A percentile compares a stretch with the other conserved stretches of the same genome.
phyloP scores from a whole-genome alignment of 2,329 filamentous ascomycete genomes.

The Aspergillus texensis region DNA sequence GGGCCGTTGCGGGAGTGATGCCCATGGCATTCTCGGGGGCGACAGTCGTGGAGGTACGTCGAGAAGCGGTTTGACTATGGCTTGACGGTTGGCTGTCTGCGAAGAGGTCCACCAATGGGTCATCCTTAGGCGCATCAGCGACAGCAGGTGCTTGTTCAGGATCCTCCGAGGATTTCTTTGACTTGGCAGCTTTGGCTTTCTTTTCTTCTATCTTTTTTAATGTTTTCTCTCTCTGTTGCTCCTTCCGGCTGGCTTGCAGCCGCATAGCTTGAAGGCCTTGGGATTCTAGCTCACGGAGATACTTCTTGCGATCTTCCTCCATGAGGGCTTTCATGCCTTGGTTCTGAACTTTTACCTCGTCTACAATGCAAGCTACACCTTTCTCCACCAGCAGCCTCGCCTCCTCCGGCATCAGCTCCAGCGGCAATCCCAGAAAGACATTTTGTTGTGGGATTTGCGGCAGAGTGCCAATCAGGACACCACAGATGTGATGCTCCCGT shows the following conservation, averaged over 20 bases:
- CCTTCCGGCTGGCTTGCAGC: constrained; percentile 50
- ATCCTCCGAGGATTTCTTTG: constrained; percentile 24
- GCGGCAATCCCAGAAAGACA: constrained; percentile 83
- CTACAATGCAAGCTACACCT: constrained; percentile 75
- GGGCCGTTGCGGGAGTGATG: constrained; percentile 56
- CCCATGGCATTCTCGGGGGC: constrained; percentile 28
- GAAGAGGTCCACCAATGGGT: constrained; percentile 29
- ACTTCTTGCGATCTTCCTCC: constrained; percentile 61
- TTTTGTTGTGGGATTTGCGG: constrained; percentile 95
- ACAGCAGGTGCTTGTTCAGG: constrained; percentile 11
- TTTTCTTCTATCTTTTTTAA: constrained; percentile 53
- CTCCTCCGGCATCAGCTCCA: constrained; percentile 91
- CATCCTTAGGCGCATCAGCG: constrained; percentile 13
- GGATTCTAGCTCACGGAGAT: constrained; percentile 60
- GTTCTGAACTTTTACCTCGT: constrained; percentile 74
- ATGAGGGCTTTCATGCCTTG: constrained; percentile 62
- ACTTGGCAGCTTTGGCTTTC: constrained; percentile 31
- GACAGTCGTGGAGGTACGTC: constrained; percentile 17
- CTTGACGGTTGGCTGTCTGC: constrained; percentile 15
- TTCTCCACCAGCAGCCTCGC: constrained; percentile 77
- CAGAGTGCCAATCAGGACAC: constrained; percentile 81
- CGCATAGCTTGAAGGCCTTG: constrained; percentile 56
- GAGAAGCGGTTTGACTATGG: constrained; percentile 16
- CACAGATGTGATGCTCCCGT: constrained; percentile 79
- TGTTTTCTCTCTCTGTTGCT: constrained; percentile 53